These are phyloP conservation scores for Teunomyces pallodes DNA, from an alignment of 805 yeast genomes.

Conservation along the genomic window DNA sequence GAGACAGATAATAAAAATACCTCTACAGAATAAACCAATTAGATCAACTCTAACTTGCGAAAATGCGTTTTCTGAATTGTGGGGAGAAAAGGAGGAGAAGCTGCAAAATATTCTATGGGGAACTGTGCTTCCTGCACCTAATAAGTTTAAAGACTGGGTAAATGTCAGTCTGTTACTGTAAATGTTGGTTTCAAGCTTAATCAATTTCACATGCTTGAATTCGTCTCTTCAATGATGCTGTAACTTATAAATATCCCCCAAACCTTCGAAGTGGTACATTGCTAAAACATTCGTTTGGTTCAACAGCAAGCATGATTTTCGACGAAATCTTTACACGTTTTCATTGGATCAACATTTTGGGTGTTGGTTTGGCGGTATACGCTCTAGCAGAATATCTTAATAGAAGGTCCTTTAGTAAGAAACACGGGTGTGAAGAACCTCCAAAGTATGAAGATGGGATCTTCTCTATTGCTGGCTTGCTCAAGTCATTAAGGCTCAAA, in stretches of 20 bases:
- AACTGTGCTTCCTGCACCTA: not conserved
- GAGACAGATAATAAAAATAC: not conserved
- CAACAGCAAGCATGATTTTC: not conserved
- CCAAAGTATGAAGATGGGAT: conserved; percentile 2
- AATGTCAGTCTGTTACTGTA: not conserved
- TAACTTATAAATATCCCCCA: not conserved
- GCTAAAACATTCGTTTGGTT: not conserved
- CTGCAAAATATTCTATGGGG: conserved; percentile 1
- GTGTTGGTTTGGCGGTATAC: conserved; percentile 8
- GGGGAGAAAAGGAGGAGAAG: conserved; percentile 1
- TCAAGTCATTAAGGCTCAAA: conserved; percentile 15
- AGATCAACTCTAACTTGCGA: not conserved
- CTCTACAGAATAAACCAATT: not conserved
- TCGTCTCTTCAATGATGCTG: not conserved
- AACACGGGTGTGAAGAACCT: conserved; percentile 13
- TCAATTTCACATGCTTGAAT: not conserved
- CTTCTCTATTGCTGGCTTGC: conserved; percentile 10
- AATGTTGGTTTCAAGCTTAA: not conserved
- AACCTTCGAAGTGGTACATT: not conserved
- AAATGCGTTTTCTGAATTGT: not conserved
- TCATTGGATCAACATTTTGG: conserved; percentile 11
- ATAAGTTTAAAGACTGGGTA: not conserved
- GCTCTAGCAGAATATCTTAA: conserved; percentile 4
- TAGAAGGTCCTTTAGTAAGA: conserved; percentile 7
- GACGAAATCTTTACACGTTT: not conserved